phyloP scores from a whole-genome alignment of 768 basidiomycete species.

The Boletus subparvulus region DNA sequence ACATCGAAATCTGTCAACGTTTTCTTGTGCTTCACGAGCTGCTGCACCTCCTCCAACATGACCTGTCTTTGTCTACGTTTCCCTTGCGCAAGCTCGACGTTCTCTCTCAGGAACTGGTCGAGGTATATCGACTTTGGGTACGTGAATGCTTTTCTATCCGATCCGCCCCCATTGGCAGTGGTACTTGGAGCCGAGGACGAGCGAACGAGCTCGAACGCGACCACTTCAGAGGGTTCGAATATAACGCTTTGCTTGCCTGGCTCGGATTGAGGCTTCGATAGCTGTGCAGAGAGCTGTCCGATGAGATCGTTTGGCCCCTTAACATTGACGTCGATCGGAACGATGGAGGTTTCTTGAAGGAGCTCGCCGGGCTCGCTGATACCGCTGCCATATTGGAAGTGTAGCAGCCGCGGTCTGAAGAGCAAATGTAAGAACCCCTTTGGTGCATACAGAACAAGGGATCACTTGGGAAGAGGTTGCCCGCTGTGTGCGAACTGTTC shows the following conservation, averaged over 20 bases:
- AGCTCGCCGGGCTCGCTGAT: slow-evolving; percentile 33
- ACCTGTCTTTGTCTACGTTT: slow-evolving; percentile 37
- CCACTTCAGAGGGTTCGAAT: slow-evolving; percentile 58
- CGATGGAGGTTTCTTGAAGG: slow-evolving; percentile 44
- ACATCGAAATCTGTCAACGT: slow-evolving; percentile 58
- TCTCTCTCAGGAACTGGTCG: slow-evolving; percentile 68
- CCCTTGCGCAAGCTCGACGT: slow-evolving; percentile 43
- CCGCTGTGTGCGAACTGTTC: slow-evolving; percentile 38
- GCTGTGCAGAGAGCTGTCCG: slow-evolving; percentile 42
- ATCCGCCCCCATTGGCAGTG: slow-evolving; percentile 10
- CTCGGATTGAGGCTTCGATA: slow-evolving; percentile 29
- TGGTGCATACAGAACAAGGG: not conserved
- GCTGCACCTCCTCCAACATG: slow-evolving; percentile 48
- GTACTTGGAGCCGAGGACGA: slow-evolving; percentile 19
- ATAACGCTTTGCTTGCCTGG: slow-evolving; percentile 54
- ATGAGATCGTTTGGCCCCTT: slow-evolving; percentile 55
- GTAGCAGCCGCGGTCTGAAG: slow-evolving; percentile 44
- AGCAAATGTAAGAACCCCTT: not conserved
- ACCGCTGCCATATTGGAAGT: slow-evolving; percentile 55
- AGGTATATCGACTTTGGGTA: slow-evolving; percentile 70
- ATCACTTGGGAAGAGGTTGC: slow-evolving; percentile 33
- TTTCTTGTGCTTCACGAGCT: slow-evolving; percentile 45
- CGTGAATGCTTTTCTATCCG: slow-evolving; percentile 41
- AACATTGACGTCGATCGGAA: slow-evolving; percentile 50
- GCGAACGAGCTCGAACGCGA: slow-evolving; percentile 54